Evolutionary conservation across 768 basidiomycete species (phyloP).

Genomic region (Macrolepiota fuliginosa): DNA sequence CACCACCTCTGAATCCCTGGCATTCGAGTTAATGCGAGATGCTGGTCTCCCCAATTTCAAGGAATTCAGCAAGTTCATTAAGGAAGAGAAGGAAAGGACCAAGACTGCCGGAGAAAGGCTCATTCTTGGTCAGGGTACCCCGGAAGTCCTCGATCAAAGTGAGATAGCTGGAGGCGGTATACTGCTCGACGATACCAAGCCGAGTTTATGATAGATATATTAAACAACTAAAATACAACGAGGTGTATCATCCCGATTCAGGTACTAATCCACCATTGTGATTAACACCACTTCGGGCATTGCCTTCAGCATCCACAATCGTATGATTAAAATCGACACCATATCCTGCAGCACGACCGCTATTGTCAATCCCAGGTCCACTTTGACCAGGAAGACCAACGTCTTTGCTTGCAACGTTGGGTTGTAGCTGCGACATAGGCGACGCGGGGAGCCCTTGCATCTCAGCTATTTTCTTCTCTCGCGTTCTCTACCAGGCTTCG

Average conservation of each 20-base stretch:
- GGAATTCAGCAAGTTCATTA: constrained; percentile 66
- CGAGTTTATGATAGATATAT: not conserved
- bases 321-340: constrained; percentile 1
- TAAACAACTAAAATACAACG: not conserved
- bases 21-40: constrained; percentile 75
- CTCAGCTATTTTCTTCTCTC: constrained; percentile 2
- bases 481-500: not conserved
- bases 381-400: constrained; percentile 1
- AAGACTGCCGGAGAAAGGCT: constrained; percentile 34
- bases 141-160: not conserved
- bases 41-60: constrained; percentile 66
- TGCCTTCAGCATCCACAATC: constrained; percentile 2
- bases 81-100: constrained; percentile 73
- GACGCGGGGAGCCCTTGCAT: not conserved
- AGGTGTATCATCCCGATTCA: not conserved
- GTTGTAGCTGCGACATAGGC: not conserved
- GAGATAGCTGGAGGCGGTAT: constrained; percentile 18
- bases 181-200: constrained; percentile 3
- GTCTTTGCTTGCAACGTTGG: not conserved
- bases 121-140: constrained; percentile 17
- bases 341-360: not conserved
- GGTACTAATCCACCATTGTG: not conserved
- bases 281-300: not conserved
- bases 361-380: not conserved
- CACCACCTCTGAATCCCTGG: constrained; percentile 77